Evolutionary conservation across 108 stramenopile genomes (phyloP).

Genomic region (Aureococcus anophagefferens): DNA sequence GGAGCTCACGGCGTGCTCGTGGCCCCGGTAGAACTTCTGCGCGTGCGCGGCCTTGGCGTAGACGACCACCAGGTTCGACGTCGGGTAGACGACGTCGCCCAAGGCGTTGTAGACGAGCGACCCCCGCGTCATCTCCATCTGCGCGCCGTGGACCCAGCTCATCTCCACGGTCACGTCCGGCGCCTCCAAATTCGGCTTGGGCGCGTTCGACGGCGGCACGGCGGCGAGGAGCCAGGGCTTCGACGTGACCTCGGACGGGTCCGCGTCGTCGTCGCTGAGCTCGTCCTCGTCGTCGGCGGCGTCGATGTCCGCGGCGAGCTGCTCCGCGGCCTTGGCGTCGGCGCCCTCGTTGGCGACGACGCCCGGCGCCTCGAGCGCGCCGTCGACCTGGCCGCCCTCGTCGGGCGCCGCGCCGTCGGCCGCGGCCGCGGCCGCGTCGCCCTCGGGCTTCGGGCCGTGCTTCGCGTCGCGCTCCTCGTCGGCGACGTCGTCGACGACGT

Average conservation of each 20-base stretch:
- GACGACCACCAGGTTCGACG: conserved; percentile 29
- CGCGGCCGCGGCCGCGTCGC: conserved; percentile 12
- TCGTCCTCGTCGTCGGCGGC: not conserved
- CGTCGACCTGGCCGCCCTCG: conserved; percentile 6
- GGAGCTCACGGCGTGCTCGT: conserved; percentile 35
- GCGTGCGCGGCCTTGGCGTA: conserved; percentile 21
- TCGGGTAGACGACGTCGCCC: conserved; percentile 35
- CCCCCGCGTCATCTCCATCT: conserved; percentile 21
- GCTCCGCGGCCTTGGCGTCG: not conserved
- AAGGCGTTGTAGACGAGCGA: conserved; percentile 30
- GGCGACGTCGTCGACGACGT: conserved; percentile 29
- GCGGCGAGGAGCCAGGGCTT: conserved; percentile 23
- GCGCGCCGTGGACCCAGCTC: conserved; percentile 46
- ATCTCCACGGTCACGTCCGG: conserved; percentile 15
- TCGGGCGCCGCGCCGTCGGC: conserved; percentile 12
- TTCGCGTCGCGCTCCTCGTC: not conserved
- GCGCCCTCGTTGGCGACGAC: conserved; percentile 1
- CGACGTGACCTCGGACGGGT: not conserved
- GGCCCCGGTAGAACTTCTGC: conserved; percentile 45
- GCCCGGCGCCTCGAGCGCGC: conserved; percentile 10
- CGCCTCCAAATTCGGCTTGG: conserved; percentile 6
- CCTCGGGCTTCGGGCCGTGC: too few relatives aligned
- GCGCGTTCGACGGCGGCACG: conserved; percentile 17
- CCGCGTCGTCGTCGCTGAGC: not conserved
- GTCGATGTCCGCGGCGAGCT: too few relatives aligned